Conservation (phyloP, 345 rosid species). For the Lepidium africanum region DNA sequence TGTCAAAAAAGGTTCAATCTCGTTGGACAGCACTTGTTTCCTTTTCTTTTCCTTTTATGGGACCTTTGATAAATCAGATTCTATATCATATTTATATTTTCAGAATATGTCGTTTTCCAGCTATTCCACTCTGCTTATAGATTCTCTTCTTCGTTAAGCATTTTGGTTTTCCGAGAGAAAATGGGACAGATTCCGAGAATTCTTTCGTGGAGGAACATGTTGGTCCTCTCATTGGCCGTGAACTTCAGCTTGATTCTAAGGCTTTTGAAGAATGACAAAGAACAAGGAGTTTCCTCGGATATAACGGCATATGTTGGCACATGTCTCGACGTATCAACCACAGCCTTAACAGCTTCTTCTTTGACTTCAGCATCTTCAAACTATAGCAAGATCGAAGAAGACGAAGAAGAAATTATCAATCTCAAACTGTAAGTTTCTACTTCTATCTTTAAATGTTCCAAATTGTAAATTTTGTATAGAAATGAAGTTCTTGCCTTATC, state of each 20-base stretch:
- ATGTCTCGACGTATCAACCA: slow-evolving; percentile 1
- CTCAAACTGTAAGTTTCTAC: slow-evolving; percentile 53
- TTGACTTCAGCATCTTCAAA: no score
- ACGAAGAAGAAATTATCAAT: slow-evolving; percentile 40
- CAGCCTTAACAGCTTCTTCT: slow-evolving; percentile 5
- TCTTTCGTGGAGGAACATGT: slow-evolving; percentile 47
- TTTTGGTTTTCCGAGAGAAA: neutral
- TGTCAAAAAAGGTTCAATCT: slow-evolving; percentile 1
- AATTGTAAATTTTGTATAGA: neutral
- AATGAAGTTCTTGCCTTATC: neutral
- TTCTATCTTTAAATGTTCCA: neutral
- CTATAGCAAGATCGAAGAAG: slow-evolving; percentile 24
- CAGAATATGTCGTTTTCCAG: neutral
- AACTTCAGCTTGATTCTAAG: slow-evolving; percentile 55
- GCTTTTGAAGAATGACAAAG: slow-evolving; percentile 24
- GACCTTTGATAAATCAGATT: neutral
- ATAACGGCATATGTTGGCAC: neutral
- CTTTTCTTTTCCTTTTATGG: neutral
- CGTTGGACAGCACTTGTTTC: slow-evolving; percentile 11
- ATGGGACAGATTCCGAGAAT: slow-evolving; percentile 36
- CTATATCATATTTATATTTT: neutral
- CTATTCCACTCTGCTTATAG: slow-evolving; percentile 3
- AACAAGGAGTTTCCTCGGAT: slow-evolving; percentile 7
- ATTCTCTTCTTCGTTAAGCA: neutral
- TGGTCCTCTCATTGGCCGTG: slow-evolving; percentile 60